Evolutionary conservation across 2,329 filamentous ascomycete species (phyloP), one percentile per base, ranked within the genome.

Genomic region (Aspergillus sp.): DNA sequence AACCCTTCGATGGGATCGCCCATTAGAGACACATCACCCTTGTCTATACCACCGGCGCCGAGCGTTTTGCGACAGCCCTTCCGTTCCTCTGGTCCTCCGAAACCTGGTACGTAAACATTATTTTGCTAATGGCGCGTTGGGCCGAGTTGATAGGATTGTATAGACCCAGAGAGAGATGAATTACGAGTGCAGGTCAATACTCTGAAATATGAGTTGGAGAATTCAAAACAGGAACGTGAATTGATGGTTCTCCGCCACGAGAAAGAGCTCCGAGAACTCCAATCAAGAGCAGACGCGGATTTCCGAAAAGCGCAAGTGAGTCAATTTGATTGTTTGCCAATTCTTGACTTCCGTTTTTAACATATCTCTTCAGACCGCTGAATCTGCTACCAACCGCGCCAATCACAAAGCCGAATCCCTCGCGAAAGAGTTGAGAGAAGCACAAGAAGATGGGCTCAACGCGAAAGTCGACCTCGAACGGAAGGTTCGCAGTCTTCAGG

Each of bases 181-280:
- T 82, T 98, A 24, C 93, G 93, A 69, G 91, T 93, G 2, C 91
- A 97, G 74, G 81, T 98, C 42, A 95, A 93, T 61, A 90, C 91
- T 0, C 79, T 97, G 51, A 88, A 88, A 61, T 99, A 97, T 77
- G 91, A 93, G 58, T 82, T 96, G 64, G 90, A 92, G 68, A 93
- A 90, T 17, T 79, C 90, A 53, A 93, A 93, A 67, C 91, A 96
- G 66, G 93, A 98, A 69, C 88, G 90, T 66, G 91, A 96, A 57
- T 84, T 97, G 67, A 80, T 87, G 48, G 82, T 86, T 9, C 81
- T 96, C 15, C 87, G 91, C 61, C 89, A 95, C 66, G 89, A 91
- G 63, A 89, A 90, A 66, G 93, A 96, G 68, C 75, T 96, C 20
- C 86, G 93, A 61, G 91, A 96, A 56, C 82, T 88, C 2, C 87